Evolutionary conservation across 2,329 filamentous ascomycete genomes (phyloP).

Genomic region (Fusarium scirpi): DNA sequence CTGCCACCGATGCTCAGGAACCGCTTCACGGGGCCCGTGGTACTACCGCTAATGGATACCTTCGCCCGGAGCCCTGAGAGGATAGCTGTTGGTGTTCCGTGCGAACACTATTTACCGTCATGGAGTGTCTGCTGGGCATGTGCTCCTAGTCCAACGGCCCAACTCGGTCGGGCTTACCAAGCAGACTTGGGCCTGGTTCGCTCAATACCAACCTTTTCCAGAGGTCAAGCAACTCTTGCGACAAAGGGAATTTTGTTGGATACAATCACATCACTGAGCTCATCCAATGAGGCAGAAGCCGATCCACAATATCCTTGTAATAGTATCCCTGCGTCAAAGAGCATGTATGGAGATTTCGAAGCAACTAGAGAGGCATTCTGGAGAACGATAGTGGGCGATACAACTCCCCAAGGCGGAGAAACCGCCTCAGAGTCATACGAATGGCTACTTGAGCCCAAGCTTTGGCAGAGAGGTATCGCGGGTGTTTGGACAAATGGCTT

Average conservation of each 20-base stretch:
- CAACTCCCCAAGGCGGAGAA: not conserved
- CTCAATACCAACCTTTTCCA: not conserved
- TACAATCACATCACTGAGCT: not conserved
- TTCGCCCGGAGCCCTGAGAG: not conserved
- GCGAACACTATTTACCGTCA: not conserved
- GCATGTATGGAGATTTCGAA: not conserved
- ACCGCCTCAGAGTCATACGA: not conserved
- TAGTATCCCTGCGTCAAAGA: accelerated
- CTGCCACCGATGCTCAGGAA: too few relatives aligned
- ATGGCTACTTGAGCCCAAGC: not conserved
- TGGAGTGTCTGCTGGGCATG: conserved; percentile 18
- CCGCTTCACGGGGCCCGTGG: too few relatives aligned
- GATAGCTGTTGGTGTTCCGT: not conserved
- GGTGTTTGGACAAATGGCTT: not conserved
- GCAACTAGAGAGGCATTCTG: not conserved
- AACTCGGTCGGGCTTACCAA: not conserved
- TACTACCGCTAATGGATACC: too few relatives aligned
- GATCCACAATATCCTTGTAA: not conserved
- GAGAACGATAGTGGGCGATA: conserved; percentile 8
- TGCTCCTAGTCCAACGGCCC: not conserved
- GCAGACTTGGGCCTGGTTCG: not conserved
- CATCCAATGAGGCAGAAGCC: not conserved
- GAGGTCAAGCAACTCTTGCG: not conserved
- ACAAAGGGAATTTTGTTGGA: not conserved
- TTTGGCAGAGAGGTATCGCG: conserved; percentile 1